phyloP scores from a whole-genome alignment of 768 basidiomycete species.

The Dictyophora rubrovolvata region DNA sequence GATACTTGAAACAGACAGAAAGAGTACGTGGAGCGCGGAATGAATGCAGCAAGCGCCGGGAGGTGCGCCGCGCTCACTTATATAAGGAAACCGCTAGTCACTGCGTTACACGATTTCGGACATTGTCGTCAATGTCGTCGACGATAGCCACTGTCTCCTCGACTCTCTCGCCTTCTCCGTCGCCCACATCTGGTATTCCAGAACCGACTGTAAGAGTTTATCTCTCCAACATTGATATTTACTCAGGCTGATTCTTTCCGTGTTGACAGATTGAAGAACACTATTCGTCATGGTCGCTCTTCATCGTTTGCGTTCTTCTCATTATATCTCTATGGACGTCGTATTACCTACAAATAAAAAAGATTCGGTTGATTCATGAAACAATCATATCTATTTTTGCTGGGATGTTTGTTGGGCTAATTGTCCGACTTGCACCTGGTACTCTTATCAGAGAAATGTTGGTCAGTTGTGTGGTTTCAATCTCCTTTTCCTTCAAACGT shows the following conservation, averaged over 20 bases:
- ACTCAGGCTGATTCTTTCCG: background rate
- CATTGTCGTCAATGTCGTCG: background rate
- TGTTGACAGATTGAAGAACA: slow-evolving; percentile 64
- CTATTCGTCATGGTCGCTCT: slow-evolving; percentile 90
- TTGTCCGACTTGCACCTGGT: slow-evolving; percentile 83
- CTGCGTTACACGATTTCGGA: background rate
- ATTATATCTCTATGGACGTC: slow-evolving; percentile 92
- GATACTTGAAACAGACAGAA: background rate
- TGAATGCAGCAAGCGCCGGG: background rate
- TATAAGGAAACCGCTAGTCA: background rate
- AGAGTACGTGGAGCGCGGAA: background rate
- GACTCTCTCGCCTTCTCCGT: background rate
- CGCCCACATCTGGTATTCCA: background rate
- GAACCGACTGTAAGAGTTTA: background rate
- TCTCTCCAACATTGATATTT: too few species aligned
- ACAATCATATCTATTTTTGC: slow-evolving; percentile 92
- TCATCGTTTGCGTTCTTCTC: slow-evolving; percentile 85
- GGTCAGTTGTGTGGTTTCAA: slow-evolving; percentile 43
- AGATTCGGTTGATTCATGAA: slow-evolving; percentile 92
- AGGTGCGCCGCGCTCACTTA: background rate
- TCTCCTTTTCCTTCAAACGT: slow-evolving; percentile 7
- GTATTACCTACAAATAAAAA: slow-evolving; percentile 95
- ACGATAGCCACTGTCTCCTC: background rate
- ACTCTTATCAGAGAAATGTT: slow-evolving; percentile 96
- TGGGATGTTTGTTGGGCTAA: slow-evolving; percentile 90